These are phyloP conservation scores for Cryptosporidium sp. DNA, from an alignment of 169 alveolate species.

Conservation along the genomic window DNA sequence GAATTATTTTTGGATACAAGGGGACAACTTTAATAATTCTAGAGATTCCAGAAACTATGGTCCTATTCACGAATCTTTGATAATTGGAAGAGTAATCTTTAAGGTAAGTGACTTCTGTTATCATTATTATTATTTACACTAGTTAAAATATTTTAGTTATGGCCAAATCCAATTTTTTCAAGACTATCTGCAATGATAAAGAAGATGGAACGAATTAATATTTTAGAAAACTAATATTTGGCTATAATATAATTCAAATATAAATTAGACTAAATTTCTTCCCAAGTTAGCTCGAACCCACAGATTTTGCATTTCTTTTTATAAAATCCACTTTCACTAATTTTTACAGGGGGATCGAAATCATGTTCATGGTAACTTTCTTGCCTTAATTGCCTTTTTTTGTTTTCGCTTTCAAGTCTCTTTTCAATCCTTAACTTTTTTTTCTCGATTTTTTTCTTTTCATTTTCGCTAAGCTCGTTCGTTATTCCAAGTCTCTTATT, in stretches of 20 bases:
- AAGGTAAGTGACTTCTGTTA: conserved; percentile 15
- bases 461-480: neutral
- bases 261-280: conserved; percentile 9
- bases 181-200: neutral
- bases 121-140: neutral
- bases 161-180: conserved; percentile 41
- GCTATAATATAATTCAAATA: neutral
- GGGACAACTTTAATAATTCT: conserved; percentile 39
- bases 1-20: conserved; percentile 55
- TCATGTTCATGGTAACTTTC: conserved; percentile 31
- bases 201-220: neutral
- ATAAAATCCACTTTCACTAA: neutral
- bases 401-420: conserved; percentile 28
- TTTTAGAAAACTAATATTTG: neutral
- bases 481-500: conserved; percentile 35
- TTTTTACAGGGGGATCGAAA: neutral
- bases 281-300: conserved; percentile 43
- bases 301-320: conserved; percentile 32
- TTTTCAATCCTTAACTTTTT: conserved; percentile 3
- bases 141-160: conserved; percentile 15
- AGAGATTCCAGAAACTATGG: conserved; percentile 74
- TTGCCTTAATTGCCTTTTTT: neutral
- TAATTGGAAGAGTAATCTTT: conserved; percentile 33
- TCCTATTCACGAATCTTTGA: conserved; percentile 52
- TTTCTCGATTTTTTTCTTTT: neutral